These are phyloP conservation scores for Capronia coronata DNA, from an alignment of 2,329 filamentous ascomycete genomes.

Conservation along the genomic window DNA sequence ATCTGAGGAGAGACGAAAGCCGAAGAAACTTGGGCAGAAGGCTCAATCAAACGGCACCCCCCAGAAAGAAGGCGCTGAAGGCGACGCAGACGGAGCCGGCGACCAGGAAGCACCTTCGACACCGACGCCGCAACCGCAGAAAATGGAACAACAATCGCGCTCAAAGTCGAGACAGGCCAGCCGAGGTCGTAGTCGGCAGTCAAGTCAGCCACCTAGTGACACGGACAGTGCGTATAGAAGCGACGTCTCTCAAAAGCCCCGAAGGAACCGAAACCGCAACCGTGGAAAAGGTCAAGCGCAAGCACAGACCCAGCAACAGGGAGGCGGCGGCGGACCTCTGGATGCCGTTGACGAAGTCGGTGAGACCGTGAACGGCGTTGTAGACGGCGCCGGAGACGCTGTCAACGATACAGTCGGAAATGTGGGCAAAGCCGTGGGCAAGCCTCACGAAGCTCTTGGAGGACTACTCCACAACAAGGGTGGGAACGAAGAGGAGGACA, in stretches of 20 bases:
- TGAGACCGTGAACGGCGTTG: conserved; percentile 43
- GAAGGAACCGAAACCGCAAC: conserved; percentile 49
- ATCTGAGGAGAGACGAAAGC: conserved; percentile 30
- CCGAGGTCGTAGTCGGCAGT: conserved; percentile 36
- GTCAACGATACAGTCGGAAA: conserved; percentile 50
- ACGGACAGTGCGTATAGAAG: conserved; percentile 50
- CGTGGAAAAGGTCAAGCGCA: conserved; percentile 36
- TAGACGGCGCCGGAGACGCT: conserved; percentile 44
- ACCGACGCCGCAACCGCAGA: conserved; percentile 22
- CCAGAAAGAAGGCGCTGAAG: conserved; percentile 31
- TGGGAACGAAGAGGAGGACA: conserved; percentile 45
- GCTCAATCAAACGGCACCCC: conserved; percentile 24
- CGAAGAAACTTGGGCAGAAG: conserved; percentile 28
- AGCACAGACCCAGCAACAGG: conserved; percentile 39
- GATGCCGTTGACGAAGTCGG: conserved; percentile 54
- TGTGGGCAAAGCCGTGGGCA: conserved; percentile 38
- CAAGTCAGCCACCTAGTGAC: conserved; percentile 39
- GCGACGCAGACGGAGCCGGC: conserved; percentile 17
- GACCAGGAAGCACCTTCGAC: conserved; percentile 16
- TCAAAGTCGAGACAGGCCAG: conserved; percentile 27
- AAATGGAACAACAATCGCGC: conserved; percentile 25
- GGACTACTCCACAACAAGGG: conserved; percentile 34
- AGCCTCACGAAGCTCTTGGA: conserved; percentile 41
- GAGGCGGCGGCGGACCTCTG: conserved; percentile 39
- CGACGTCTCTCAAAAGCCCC: conserved; percentile 48